These are phyloP conservation scores for Rhazya stricta DNA, from an alignment of 257 asterid species.

Conservation along the genomic window DNA sequence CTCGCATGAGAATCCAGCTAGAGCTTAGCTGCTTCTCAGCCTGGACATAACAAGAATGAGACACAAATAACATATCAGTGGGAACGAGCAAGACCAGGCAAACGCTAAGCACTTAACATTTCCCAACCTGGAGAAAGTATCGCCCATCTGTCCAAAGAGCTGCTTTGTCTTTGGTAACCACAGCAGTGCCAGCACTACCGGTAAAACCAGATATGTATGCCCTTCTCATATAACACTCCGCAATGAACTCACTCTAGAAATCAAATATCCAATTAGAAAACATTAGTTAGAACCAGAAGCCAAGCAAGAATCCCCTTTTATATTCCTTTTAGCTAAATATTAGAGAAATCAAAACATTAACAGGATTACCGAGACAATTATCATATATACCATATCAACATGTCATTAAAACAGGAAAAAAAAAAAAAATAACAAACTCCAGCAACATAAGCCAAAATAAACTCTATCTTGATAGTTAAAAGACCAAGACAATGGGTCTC, in stretches of 20 bases:
- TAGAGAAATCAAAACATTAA: not conserved
- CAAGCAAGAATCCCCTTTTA: not conserved
- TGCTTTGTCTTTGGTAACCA: constrained; percentile 90
- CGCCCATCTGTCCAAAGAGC: constrained; percentile 99
- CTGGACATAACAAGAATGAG: constrained; percentile 35
- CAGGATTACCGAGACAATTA: not conserved
- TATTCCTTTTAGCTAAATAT: not conserved
- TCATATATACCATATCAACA: not conserved
- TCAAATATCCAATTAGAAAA: constrained; percentile 8
- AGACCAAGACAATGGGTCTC: not conserved
- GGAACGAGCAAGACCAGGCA: not conserved
- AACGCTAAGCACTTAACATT: not conserved
- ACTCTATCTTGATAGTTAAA: not conserved
- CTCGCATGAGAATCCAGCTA: constrained; percentile 89
- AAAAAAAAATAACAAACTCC: not conserved
- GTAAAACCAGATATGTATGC: constrained; percentile 89
- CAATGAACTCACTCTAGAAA: constrained; percentile 89
- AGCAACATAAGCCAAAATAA: not conserved
- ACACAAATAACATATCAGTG: constrained; percentile 7
- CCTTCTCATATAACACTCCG: constrained; percentile 89
- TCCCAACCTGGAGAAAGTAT: constrained; percentile 83
- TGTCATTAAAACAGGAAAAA: not conserved
- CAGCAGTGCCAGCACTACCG: constrained; percentile 98
- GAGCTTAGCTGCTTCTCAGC: constrained; percentile 84
- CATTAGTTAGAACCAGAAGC: not conserved